Evolutionary conservation across 2,329 filamentous ascomycete genomes (phyloP).

Genomic region (Colletotrichum tamarilloi): DNA sequence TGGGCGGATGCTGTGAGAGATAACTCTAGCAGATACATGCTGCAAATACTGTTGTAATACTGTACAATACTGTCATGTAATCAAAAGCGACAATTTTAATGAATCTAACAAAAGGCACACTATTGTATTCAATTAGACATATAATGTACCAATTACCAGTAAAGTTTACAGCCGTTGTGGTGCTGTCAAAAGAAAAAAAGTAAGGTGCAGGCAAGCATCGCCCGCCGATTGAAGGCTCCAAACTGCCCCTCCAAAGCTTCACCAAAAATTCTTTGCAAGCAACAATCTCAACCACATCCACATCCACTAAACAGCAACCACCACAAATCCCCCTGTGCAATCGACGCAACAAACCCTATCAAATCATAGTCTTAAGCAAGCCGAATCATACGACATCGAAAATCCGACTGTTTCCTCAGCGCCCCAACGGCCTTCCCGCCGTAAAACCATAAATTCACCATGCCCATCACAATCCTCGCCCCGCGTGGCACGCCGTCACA

Average conservation of each 20-base stretch:
- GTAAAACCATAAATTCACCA: conserved; percentile 35
- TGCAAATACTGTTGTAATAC: neutral
- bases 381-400: neutral
- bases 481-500: conserved; percentile 48
- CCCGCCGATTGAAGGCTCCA: conserved; percentile 6
- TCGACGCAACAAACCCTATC: neutral
- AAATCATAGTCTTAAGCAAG: neutral
- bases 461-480: conserved; percentile 62
- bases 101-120: neutral
- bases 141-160: neutral
- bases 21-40: neutral
- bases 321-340: neutral
- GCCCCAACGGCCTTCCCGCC: neutral
- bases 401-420: neutral
- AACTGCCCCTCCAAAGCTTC: conserved; percentile 34
- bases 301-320: conserved; percentile 4
- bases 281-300: conserved; percentile 13
- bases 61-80: conserved; percentile 15
- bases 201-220: neutral
- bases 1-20: neutral
- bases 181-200: neutral
- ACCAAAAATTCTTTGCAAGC: conserved; percentile 35
- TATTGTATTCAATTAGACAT: neutral
- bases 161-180: neutral
- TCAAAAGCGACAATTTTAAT: conserved; percentile 3